These are phyloP conservation scores for Ambrosiella xylebori DNA, from an alignment of 2,329 filamentous ascomycete species.

Conservation along the genomic window DNA sequence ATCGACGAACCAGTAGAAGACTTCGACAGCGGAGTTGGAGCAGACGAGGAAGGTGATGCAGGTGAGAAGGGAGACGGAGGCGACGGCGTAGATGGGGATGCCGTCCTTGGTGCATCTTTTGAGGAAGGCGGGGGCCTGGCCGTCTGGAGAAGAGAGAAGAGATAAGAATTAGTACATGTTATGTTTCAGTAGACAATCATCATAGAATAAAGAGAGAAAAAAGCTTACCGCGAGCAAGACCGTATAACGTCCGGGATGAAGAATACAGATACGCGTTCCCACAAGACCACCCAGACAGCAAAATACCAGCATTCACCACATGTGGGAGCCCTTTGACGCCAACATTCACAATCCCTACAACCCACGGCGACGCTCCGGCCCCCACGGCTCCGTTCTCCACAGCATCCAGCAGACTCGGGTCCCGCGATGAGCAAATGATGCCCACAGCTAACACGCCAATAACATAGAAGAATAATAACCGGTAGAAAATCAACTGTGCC, in stretches of 20 bases:
- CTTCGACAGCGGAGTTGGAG: conserved; percentile 29
- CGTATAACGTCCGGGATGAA: conserved; percentile 32
- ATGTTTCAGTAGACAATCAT: not conserved
- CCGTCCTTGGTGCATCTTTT: conserved; percentile 41
- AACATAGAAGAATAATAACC: conserved; percentile 55
- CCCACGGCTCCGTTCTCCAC: conserved; percentile 32
- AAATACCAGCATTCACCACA: conserved; percentile 33
- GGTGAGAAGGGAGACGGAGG: conserved; percentile 34
- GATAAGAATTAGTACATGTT: conserved; percentile 14
- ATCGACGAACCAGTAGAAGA: conserved; percentile 36
- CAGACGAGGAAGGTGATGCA: conserved; percentile 36
- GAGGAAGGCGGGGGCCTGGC: conserved; percentile 34
- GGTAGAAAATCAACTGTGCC: conserved; percentile 58
- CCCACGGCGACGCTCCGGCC: conserved; percentile 40
- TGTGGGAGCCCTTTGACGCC: conserved; percentile 43
- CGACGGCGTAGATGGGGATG: conserved; percentile 42
- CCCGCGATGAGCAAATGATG: conserved; percentile 40
- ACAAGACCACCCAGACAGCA: conserved; percentile 25
- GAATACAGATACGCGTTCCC: conserved; percentile 37
- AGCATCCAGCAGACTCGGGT: conserved; percentile 23
- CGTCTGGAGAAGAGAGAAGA: conserved; percentile 19
- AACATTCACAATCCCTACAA: conserved; percentile 40
- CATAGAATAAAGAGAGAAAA: not conserved
- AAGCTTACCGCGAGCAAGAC: conserved; percentile 25
- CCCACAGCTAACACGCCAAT: conserved; percentile 41